Evolutionary conservation across 2,329 filamentous ascomycete species (phyloP).

Genomic region (Pseudogymnoascus sp.): DNA sequence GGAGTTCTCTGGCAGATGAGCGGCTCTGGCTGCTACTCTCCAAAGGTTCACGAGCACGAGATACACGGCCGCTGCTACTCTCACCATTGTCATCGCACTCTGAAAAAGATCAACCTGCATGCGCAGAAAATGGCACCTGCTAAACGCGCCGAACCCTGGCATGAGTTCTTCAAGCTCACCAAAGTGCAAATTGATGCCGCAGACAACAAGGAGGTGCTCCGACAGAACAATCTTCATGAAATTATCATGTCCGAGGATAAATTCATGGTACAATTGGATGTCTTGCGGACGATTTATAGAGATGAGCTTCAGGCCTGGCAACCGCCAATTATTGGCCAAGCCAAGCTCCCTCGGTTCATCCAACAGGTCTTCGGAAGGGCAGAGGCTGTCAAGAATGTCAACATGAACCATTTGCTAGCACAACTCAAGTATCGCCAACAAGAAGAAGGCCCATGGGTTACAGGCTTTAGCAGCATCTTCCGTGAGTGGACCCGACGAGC

Average conservation of each 20-base stretch:
- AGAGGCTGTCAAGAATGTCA: constrained; percentile 79
- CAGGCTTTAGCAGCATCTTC: constrained; percentile 94
- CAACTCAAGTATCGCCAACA: constrained; percentile 95
- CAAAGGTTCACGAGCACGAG: constrained; percentile 61
- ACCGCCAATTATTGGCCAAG: constrained; percentile 72
- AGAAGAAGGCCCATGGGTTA: constrained; percentile 91
- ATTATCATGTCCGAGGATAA: constrained; percentile 88
- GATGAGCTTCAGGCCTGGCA: constrained; percentile 67
- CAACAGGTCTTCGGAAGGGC: constrained; percentile 83
- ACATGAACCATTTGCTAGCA: constrained; percentile 84
- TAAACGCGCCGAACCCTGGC: constrained; percentile 70
- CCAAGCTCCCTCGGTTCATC: constrained; percentile 72
- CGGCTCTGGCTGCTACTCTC: constrained; percentile 82
- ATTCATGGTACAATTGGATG: constrained; percentile 82
- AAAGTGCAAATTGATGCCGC: constrained; percentile 66
- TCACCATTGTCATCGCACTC: constrained; percentile 82
- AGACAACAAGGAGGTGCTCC: constrained; percentile 79
- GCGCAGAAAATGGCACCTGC: constrained; percentile 61
- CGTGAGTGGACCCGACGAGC: constrained; percentile 97
- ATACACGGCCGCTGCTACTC: constrained; percentile 79
- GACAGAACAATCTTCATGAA: constrained; percentile 91
- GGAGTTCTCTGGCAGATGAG: constrained; percentile 93
- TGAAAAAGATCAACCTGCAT: constrained; percentile 89
- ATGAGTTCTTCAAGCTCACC: constrained; percentile 75
- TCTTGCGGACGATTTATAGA: constrained; percentile 76